These are phyloP conservation scores for Magnaporthiopsis incrustans DNA, from an alignment of 2,329 filamentous ascomycete species.

Conservation along the genomic window DNA sequence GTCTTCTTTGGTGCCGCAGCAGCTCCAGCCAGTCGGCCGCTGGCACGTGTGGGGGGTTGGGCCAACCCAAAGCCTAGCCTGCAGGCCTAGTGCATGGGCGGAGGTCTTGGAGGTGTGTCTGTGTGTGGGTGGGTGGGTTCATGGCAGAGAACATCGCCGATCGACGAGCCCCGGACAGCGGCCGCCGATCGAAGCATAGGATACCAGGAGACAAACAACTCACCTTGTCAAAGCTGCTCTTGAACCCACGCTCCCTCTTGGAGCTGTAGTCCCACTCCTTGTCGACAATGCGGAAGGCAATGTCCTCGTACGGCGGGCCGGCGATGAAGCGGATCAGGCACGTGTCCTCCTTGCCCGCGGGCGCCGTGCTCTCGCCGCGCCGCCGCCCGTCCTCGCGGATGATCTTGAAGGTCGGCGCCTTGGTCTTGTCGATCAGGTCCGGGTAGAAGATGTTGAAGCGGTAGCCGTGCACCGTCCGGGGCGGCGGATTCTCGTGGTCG, in stretches of 20 bases:
- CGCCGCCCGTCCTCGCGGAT: conserved; percentile 86
- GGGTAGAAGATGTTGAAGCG: conserved; percentile 99
- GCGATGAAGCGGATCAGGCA: conserved; percentile 94
- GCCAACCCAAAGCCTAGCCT: conserved; percentile 12
- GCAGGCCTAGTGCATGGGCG: too few relatives aligned
- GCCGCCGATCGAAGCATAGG: not conserved
- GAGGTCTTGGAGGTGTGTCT: too few relatives aligned
- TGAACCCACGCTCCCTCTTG: conserved; percentile 89
- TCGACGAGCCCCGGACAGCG: conserved; percentile 6
- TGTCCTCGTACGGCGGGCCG: conserved; percentile 90
- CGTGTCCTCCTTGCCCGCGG: conserved; percentile 92
- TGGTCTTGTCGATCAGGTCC: conserved; percentile 88
- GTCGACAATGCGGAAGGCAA: conserved; percentile 95
- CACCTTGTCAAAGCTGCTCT: conserved; percentile 96
- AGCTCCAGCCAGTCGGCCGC: not conserved
- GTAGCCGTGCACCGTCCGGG: conserved; percentile 97
- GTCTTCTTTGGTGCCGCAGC: too few relatives aligned
- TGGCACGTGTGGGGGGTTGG: too few relatives aligned
- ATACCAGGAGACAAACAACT: conserved; percentile 20
- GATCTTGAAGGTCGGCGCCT: conserved; percentile 92
- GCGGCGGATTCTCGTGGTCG: conserved; percentile 94
- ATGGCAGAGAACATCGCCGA: conserved; percentile 16
- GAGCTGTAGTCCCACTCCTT: conserved; percentile 99
- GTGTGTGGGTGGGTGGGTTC: too few relatives aligned
- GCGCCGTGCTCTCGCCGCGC: conserved; percentile 84